Conservation (phyloP, 148 eudicot genomes). For the Nepenthes mirabilis region DNA sequence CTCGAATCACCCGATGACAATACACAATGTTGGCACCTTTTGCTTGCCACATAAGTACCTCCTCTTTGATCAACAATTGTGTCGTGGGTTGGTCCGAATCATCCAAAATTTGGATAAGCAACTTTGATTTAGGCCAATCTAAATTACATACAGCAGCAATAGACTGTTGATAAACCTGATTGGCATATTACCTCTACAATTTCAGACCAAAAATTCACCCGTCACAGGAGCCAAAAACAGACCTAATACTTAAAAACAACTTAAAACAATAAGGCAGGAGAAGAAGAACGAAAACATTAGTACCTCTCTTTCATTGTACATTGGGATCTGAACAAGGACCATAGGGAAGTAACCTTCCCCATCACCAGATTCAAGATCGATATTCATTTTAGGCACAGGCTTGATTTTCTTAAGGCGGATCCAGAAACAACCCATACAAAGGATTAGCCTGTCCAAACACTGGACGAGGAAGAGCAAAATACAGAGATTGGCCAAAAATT, state of each 20-base stretch:
- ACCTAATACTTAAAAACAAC: background rate
- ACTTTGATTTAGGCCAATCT: constrained; percentile 83
- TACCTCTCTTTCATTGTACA: constrained; percentile 98
- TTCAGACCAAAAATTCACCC: background rate
- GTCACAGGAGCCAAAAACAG: background rate
- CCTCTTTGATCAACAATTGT: constrained; percentile 70
- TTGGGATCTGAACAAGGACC: constrained; percentile 99
- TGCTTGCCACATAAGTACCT: constrained; percentile 74
- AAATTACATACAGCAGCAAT: constrained; percentile 83
- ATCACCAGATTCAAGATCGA: constrained; percentile 68
- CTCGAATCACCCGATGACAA: constrained; percentile 67
- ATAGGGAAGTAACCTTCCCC: constrained; percentile 62
- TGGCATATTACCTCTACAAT: background rate
- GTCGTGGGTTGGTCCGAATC: constrained; percentile 82
- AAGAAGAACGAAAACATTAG: background rate
- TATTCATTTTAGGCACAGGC: constrained; percentile 29
- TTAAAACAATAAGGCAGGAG: background rate
- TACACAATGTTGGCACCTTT: constrained; percentile 81
- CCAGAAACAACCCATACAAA: constrained; percentile 81
- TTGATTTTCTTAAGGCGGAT: constrained; percentile 58
- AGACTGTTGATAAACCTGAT: constrained; percentile 93
- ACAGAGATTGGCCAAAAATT: constrained; percentile 61
- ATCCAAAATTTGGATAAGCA: constrained; percentile 76
- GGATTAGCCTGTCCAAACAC: constrained; percentile 69
- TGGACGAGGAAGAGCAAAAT: constrained; percentile 64